Evolutionary conservation across 805 yeast species (phyloP), one percentile per base, ranked within the genome.

Genomic region (Sugiyamaella valdiviana): DNA sequence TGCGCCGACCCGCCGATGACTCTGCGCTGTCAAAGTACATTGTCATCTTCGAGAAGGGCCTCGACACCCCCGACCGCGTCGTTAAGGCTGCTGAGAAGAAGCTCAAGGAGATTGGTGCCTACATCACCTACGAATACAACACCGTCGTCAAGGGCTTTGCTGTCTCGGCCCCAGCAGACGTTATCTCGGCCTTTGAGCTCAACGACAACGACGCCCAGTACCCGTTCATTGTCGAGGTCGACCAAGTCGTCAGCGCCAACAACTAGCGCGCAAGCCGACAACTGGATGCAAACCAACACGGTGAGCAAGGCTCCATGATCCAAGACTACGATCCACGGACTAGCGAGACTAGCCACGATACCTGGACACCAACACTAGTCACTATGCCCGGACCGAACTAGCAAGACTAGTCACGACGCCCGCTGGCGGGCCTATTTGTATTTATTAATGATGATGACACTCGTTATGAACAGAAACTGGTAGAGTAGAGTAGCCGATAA

Each of bases 101-200:
- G 26, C 64, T 76, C 22, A 53, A 60, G 36, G 57, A 60, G 10
- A 50, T 72, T 6, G 79, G 78, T 6, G 80, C 77, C 3, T 56
- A 52, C 15, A 68, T 77, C 42, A 70, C 71, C 15, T 75, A 74
- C 53, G 78, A 75, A 50, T 76, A 74, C 60, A 58, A 64, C 43
- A 66, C 71, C 2, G 65, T 75, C 10, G 61, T 76, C 37, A 71
- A 74, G 48, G 81, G 81, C 0, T 75, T 76, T 58, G 65, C 77
- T 5, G 65, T 74, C 48, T 63, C 63, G 4, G 51, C 74, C 5
- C 73, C 76, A 10, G 62, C 61, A 20, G 55, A 57, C 10, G 57
- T 49, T 3, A 50, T 68, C 14, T 56, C 45, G 19, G 41, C 49
- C 19, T 47, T 63, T 40, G 49, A 49, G 38, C 19, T n/a, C 16